Evolutionary conservation across 805 yeast genomes (phyloP), one percentile per base, ranked within the genome.

Genomic region (Ogataea allantospora): DNA sequence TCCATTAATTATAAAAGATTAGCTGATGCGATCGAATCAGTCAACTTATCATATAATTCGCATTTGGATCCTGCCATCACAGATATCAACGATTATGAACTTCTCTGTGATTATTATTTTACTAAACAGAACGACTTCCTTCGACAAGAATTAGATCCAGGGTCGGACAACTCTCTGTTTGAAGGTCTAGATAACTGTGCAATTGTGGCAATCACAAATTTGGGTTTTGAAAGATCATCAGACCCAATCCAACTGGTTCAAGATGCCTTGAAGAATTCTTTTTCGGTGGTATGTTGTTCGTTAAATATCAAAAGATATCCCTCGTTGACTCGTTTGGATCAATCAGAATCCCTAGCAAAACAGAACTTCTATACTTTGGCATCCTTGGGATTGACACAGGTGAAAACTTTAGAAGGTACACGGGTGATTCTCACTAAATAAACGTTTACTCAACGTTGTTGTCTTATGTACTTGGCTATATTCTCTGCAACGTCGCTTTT

Each of bases 401-500:
- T 53, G 7, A 18, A 38, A 1, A 53, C 38, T 30, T 30, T 38
- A 21, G 11, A 23, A 7, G 47, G 52, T 34, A 57, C 54, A 4
- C 33, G 48, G 19, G 23, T 58, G 6, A 29, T 54, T 11, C 40
- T 55, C 5, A 45, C 53, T 7, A 37, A 36, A 16, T 14, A 13
- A 16, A 15, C 17, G 31, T 28, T 35, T 31, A 31, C 30, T 34
- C 40, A 47, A 26, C 44, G 41, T 40, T 54, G 58, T 33, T 51
- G 50, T 28, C 55, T 53, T 17, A 83, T 79, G 54, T 83, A 82
- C 38, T 72, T 70, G 2, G 88, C 87, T 43, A 83, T 83, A 48
- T 73, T 75, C 57, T 81, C 88, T 6, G 88, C 88, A 6, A 88
- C 79, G 47, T 73, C 65, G 38, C 82, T 73, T 7, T 82, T 73